Evolutionary conservation across 345 rosid genomes (phyloP).

Genomic region (Aquilaria yunnanensis): DNA sequence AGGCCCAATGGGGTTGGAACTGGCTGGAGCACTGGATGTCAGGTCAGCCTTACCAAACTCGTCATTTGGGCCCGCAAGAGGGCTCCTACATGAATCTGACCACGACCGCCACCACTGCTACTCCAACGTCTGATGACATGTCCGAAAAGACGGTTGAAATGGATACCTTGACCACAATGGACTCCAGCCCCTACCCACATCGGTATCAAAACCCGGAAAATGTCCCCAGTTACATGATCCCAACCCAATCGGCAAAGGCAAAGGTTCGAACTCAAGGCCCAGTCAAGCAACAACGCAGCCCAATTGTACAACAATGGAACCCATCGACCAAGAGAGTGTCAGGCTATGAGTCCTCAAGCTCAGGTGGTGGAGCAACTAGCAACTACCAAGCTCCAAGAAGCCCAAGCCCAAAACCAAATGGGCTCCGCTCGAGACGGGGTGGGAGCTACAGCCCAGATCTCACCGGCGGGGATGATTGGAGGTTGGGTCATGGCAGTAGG

Average conservation of each 20-base stretch:
- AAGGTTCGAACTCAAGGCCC: conserved; percentile 50
- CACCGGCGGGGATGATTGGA: conserved; percentile 39
- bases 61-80: conserved; percentile 35
- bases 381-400: conserved; percentile 47
- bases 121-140: conserved; percentile 52
- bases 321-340: conserved; percentile 54
- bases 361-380: conserved; percentile 38
- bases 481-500: conserved; percentile 20
- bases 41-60: conserved; percentile 49
- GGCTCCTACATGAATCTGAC: conserved; percentile 49
- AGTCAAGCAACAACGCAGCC: conserved; percentile 39
- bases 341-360: conserved; percentile 69
- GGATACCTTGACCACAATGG: conserved; percentile 37
- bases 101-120: conserved; percentile 31
- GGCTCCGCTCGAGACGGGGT: conserved; percentile 20
- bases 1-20: conserved; percentile 81
- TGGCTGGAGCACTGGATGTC: conserved; percentile 98
- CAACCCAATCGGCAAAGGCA: conserved; percentile 86
- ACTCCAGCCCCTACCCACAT: conserved; percentile 24
- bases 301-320: conserved; percentile 60
- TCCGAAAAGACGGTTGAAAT: conserved; percentile 87
- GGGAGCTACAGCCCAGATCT: conserved; percentile 38
- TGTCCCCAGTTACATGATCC: conserved; percentile 85
- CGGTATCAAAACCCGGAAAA: conserved; percentile 30
- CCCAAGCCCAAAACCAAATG: conserved; percentile 43